phyloP scores from a whole-genome alignment of 306 rosid species.

The Spatholobus suberectus region DNA sequence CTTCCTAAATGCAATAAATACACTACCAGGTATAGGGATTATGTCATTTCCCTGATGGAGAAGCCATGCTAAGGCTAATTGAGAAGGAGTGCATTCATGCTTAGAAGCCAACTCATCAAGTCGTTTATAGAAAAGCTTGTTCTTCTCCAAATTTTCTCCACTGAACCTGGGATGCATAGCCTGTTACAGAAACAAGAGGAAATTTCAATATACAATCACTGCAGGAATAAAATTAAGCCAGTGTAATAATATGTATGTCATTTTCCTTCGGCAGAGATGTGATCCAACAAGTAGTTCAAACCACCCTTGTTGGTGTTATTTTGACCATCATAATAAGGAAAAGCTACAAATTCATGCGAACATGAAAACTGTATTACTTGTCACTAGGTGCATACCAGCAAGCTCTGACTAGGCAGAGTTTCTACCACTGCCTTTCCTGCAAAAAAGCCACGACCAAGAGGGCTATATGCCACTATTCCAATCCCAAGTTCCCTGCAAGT shows the following conservation, averaged over 20 bases:
- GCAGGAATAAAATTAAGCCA: not conserved
- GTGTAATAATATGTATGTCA: not conserved
- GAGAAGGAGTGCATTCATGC: conserved; percentile 66
- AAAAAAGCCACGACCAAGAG: conserved; percentile 79
- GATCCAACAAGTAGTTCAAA: not conserved
- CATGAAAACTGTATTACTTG: conserved; percentile 20
- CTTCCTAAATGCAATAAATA: not conserved
- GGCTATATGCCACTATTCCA: conserved; percentile 75
- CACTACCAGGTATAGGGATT: conserved; percentile 76
- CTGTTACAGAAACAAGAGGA: conserved; percentile 42
- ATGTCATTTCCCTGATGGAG: conserved; percentile 70
- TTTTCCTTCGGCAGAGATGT: not conserved
- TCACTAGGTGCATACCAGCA: conserved; percentile 52
- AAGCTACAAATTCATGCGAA: conserved; percentile 1
- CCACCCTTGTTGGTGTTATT: conserved; percentile 1
- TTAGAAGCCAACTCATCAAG: conserved; percentile 58
- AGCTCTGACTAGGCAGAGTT: conserved; percentile 59
- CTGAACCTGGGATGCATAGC: conserved; percentile 69
- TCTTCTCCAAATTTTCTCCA: conserved; percentile 71
- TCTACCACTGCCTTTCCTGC: conserved; percentile 75
- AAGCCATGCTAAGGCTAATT: conserved; percentile 79
- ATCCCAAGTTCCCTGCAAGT: conserved; percentile 69
- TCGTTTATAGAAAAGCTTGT: conserved; percentile 55
- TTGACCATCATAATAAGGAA: not conserved
- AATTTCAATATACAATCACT: conserved; percentile 22